Percentiles rank a stretch among this genome's conserved stretches.
phyloP scores from a whole-genome alignment of 228 moss, liverwort and hornwort species.

The Sphagnum fallax region DNA sequence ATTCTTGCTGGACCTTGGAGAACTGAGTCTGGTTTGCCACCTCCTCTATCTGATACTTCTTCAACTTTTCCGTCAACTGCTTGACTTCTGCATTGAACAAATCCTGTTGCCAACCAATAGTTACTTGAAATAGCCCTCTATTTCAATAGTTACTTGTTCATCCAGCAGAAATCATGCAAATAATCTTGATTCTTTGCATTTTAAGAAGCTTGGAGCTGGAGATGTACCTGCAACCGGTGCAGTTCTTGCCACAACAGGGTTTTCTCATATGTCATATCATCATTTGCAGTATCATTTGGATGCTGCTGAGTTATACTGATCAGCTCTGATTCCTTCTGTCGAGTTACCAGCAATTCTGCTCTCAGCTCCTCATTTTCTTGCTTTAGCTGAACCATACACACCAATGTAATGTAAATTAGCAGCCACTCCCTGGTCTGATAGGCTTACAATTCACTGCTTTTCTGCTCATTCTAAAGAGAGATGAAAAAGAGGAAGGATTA shows the following conservation, averaged over 20 bases:
- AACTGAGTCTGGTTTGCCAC: conserved; percentile 42
- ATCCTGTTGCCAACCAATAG: conserved; percentile 25
- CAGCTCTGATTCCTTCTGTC: conserved; percentile 26
- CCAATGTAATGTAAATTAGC: too few species aligned
- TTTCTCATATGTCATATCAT: conserved; percentile 49
- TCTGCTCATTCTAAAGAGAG: too few species aligned
- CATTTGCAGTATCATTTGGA: conserved; percentile 5
- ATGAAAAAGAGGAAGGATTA: too few species aligned
- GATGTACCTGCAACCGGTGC: conserved; percentile 51
- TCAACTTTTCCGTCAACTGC: conserved; percentile 73
- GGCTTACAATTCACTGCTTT: too few species aligned
- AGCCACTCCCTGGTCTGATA: too few species aligned
- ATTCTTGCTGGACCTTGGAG: conserved; percentile 63
- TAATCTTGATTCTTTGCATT: too few species aligned
- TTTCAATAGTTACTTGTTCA: too few species aligned
- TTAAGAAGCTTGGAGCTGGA: not conserved
- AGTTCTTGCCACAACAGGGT: conserved; percentile 58
- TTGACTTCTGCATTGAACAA: conserved; percentile 79
- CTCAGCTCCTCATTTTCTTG: conserved; percentile 86
- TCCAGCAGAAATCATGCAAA: too few species aligned
- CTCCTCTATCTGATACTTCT: conserved; percentile 58
- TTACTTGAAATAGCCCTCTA: not conserved
- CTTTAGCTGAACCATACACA: conserved; percentile 33
- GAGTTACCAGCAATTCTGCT: conserved; percentile 37
- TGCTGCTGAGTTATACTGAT: conserved; percentile 17